Evolutionary conservation across 2,329 filamentous ascomycete genomes (phyloP).

Genomic region (Aureobasidium sp.): DNA sequence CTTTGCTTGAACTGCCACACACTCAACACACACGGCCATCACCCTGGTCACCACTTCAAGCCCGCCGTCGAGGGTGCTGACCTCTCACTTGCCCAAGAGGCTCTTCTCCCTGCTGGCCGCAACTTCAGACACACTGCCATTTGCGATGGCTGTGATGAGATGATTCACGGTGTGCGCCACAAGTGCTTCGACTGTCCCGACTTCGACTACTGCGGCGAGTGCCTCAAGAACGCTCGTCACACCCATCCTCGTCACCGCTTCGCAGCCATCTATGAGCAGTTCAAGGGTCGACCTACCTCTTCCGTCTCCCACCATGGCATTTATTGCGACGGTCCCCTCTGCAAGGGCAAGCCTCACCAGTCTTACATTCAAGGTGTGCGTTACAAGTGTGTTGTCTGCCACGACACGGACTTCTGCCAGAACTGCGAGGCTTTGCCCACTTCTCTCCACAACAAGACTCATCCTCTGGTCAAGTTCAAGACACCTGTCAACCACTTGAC

Average conservation of each 20-base stretch:
- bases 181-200: slow-evolving; percentile 97
- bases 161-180: slow-evolving; percentile 81
- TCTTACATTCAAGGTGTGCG: slow-evolving; percentile 70
- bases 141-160: slow-evolving; percentile 88
- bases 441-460: slow-evolving; percentile 87
- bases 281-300: slow-evolving; percentile 40
- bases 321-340: slow-evolving; percentile 90
- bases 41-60: slow-evolving; percentile 75
- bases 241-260: slow-evolving; percentile 82
- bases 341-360: slow-evolving; percentile 49
- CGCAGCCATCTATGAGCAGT: slow-evolving; percentile 66
- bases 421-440: slow-evolving; percentile 82
- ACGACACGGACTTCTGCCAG: slow-evolving; percentile 91
- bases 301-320: slow-evolving; percentile 67
- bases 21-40: slow-evolving; percentile 73
- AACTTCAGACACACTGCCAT: slow-evolving; percentile 77
- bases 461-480: slow-evolving; percentile 95
- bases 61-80: slow-evolving; percentile 56
- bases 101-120: slow-evolving; percentile 69
- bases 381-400: slow-evolving; percentile 95
- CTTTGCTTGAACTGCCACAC: slow-evolving; percentile 78
- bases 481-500: slow-evolving; percentile 81
- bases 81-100: slow-evolving; percentile 53
- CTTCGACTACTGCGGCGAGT: slow-evolving; percentile 87
- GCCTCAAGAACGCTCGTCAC: slow-evolving; percentile 56